phyloP scores from a whole-genome alignment of 768 basidiomycete genomes.

The Suillus hirtellus region DNA sequence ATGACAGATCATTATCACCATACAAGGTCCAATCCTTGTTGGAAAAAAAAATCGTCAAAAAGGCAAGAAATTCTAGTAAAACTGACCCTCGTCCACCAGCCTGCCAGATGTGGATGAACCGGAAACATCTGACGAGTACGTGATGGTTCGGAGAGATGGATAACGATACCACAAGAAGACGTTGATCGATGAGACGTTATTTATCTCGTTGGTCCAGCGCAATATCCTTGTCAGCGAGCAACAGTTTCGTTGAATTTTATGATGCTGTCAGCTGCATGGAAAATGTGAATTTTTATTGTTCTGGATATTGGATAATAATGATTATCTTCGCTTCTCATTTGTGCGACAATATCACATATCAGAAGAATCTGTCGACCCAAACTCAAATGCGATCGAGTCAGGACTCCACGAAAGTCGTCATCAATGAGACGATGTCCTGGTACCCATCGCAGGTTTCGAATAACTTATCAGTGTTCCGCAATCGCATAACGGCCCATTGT shows the following conservation, averaged over 20 bases:
- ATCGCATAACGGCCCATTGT: not conserved
- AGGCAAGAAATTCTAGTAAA: slow-evolving; percentile 10
- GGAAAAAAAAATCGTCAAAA: slow-evolving; percentile 10
- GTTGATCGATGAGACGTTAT: slow-evolving; percentile 4
- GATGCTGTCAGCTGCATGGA: not conserved
- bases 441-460: not conserved
- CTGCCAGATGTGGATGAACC: not conserved
- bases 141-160: slow-evolving; percentile 13
- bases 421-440: slow-evolving; percentile 1
- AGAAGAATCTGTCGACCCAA: slow-evolving; percentile 11
- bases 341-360: slow-evolving; percentile 17
- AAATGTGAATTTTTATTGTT: not conserved
- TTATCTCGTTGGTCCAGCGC: no score
- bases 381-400: not conserved
- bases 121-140: slow-evolving; percentile 10
- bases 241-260: slow-evolving; percentile 5
- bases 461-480: not conserved
- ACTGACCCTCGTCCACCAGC: slow-evolving; percentile 11
- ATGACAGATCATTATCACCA: slow-evolving; percentile 1
- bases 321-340: slow-evolving; percentile 10
- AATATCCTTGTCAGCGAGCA: not conserved
- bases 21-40: slow-evolving; percentile 9
- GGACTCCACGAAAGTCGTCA: not conserved
- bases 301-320: slow-evolving; percentile 8
- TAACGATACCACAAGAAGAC: slow-evolving; percentile 17